Percentiles rank a stretch among this genome's conserved stretches.
Conservation (phyloP, 164 flowering plant species). For the Cinnamomum micranthum region DNA sequence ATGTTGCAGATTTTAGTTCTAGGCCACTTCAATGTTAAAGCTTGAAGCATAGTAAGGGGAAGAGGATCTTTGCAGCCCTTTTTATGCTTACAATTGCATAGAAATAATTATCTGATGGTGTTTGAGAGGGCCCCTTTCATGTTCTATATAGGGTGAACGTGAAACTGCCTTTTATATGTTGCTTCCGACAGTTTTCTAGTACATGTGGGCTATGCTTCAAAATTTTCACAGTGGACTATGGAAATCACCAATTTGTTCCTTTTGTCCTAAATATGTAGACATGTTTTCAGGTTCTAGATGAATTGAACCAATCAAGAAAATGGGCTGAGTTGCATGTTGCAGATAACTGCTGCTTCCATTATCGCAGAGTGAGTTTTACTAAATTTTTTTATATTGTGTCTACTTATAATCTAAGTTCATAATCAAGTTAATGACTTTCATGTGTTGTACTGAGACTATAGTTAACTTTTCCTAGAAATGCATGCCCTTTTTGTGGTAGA, state of each 20-base stretch:
- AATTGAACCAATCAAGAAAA: constrained; percentile 50
- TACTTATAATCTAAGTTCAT: neutral
- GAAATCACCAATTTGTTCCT: neutral
- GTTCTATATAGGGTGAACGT: neutral
- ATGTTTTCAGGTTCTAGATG: constrained; percentile 45
- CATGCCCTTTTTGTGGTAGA: neutral
- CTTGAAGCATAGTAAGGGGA: neutral
- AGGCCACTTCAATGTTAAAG: neutral
- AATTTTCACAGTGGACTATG: neutral
- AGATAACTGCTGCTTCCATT: constrained; percentile 87
- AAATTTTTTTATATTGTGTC: neutral
- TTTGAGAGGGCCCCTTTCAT: neutral
- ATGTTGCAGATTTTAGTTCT: constrained; percentile 1
- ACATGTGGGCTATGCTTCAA: neutral
- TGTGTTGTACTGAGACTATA: neutral
- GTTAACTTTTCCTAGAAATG: neutral
- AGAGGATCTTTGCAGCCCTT: no score
- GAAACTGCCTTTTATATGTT: neutral
- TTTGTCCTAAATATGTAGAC: constrained; percentile 3
- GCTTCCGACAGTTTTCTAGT: neutral
- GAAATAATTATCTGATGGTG: constrained; percentile 1
- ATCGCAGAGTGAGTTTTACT: constrained; percentile 60
- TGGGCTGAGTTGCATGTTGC: constrained; percentile 87
- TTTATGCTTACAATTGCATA: neutral
- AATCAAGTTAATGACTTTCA: neutral